phyloP scores from a whole-genome alignment of 2,329 filamentous ascomycete genomes.

The Bipolaris sorokiniana region DNA sequence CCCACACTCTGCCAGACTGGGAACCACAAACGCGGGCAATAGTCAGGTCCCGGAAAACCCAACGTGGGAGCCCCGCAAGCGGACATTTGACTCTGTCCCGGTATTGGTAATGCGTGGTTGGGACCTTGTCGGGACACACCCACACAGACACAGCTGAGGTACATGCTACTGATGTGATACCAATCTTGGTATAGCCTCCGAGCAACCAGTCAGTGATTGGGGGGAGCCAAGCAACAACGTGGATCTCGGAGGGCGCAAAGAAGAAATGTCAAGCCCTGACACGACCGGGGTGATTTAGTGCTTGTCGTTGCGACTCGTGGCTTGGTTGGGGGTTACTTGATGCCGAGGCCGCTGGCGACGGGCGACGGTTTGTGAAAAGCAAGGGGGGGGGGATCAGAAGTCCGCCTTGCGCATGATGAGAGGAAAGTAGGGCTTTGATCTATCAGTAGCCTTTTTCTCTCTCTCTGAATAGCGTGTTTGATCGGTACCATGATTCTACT shows the following conservation, averaged over 20 bases:
- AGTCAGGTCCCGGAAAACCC: conserved; percentile 3
- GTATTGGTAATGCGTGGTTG: conserved; percentile 8
- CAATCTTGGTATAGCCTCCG: conserved; percentile 28
- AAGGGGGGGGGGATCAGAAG: not conserved
- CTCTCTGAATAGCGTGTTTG: too few relatives aligned
- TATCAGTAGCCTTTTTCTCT: too few relatives aligned
- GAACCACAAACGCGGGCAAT: conserved; percentile 5
- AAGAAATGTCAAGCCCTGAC: conserved; percentile 27
- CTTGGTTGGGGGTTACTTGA: conserved; percentile 2
- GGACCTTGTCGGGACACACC: conserved; percentile 6
- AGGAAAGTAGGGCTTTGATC: not conserved
- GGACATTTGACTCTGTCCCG: conserved; percentile 19
- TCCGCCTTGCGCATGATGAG: not conserved
- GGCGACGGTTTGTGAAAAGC: not conserved
- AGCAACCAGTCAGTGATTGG: conserved; percentile 20
- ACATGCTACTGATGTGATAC: conserved; percentile 22
- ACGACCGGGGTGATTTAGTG: conserved; percentile 22
- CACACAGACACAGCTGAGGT: not conserved
- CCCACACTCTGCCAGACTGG: not conserved
- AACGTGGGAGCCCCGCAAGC: conserved; percentile 29
- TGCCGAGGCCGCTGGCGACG: conserved; percentile 9
- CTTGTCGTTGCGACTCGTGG: conserved; percentile 25
- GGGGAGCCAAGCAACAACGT: conserved; percentile 1
- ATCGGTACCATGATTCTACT: too few relatives aligned
- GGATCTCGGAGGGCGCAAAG: conserved; percentile 11